These are phyloP conservation scores for Juglanconis sp. DNA, from an alignment of 2,329 filamentous ascomycete species.

Conservation along the genomic window DNA sequence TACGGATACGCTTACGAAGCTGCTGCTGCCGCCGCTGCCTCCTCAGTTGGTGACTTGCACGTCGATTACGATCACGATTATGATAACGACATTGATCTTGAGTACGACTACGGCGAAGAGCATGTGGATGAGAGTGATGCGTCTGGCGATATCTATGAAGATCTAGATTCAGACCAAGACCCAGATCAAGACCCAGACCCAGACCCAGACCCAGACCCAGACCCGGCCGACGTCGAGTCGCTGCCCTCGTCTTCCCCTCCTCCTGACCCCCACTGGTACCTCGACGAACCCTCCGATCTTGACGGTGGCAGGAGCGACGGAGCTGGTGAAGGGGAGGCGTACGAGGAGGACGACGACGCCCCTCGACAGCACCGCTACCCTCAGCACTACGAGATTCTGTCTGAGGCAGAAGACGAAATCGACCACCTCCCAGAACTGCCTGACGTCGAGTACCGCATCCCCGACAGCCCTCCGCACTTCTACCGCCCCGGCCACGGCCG, in stretches of 20 bases:
- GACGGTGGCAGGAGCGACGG: not conserved
- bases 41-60: not conserved
- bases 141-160: too few species aligned
- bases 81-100: conserved; percentile 4
- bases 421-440: not conserved
- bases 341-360: not conserved
- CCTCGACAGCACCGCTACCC: not conserved
- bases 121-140: too few species aligned
- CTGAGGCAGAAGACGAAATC: not conserved
- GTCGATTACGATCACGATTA: not conserved
- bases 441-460: not conserved
- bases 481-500: not conserved
- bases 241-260: not conserved
- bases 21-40: not conserved
- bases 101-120: not conserved
- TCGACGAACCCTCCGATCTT: not conserved
- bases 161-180: not conserved
- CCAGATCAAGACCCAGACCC: not conserved
- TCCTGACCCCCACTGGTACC: not conserved
- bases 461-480: not conserved
- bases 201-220: not conserved
- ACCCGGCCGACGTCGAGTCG: not conserved
- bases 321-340: not conserved
- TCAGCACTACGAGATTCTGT: not conserved
- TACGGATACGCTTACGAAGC: not conserved